Percentiles rank a stretch among this genome's conserved stretches.
Conservation (phyloP, 768 basidiomycete genomes). For the Cystofilobasidium bisporidii region DNA sequence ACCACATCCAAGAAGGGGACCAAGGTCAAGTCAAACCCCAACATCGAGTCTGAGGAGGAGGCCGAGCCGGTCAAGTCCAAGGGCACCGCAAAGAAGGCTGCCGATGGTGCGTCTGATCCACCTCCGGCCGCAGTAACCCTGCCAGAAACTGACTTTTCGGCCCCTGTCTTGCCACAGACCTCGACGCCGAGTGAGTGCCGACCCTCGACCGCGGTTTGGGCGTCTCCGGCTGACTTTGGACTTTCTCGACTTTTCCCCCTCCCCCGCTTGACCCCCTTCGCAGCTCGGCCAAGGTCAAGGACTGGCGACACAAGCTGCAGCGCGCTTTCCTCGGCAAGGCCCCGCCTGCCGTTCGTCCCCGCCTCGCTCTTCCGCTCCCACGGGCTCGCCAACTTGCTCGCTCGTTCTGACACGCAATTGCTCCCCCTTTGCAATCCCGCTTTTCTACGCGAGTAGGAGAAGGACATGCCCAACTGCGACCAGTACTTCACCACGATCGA, state of each 20-base stretch:
- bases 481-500: slow-evolving; percentile 59
- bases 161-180: not conserved
- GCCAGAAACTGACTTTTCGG: not conserved
- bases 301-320: slow-evolving; percentile 87
- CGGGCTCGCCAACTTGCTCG: no score
- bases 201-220: not conserved
- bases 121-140: not conserved
- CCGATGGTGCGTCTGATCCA: slow-evolving; percentile 30
- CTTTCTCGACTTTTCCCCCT: not conserved
- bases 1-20: slow-evolving; percentile 11
- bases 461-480: slow-evolving; percentile 72
- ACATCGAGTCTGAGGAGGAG: slow-evolving; percentile 27
- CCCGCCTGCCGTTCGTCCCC: slow-evolving; percentile 19
- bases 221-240: no score
- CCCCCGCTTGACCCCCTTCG: not conserved
- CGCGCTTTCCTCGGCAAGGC: slow-evolving; percentile 63
- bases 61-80: slow-evolving; percentile 42
- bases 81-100: slow-evolving; percentile 49
- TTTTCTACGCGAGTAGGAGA: not conserved
- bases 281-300: slow-evolving; percentile 54
- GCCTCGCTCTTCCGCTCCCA: not conserved
- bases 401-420: not conserved
- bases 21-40: slow-evolving; percentile 25
- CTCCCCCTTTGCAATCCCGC: not conserved
- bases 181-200: slow-evolving; percentile 14